Percentiles rank a stretch among this genome's conserved stretches.
Evolutionary conservation across 2,329 filamentous ascomycete species (phyloP).

Genomic region (Spiromastix sp.): DNA sequence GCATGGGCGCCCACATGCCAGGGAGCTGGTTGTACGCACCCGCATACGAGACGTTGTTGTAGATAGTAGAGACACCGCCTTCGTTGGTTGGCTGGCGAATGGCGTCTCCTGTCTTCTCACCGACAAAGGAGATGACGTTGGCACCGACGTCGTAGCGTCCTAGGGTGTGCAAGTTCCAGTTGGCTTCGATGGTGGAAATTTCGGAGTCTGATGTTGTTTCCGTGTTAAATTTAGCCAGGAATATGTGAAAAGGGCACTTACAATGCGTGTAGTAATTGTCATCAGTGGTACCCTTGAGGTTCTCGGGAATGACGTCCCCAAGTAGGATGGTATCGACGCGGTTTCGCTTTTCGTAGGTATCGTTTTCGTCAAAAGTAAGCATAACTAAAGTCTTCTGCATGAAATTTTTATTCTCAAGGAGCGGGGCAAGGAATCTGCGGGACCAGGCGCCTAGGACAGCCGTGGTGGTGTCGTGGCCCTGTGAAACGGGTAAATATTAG

Average conservation of each 20-base stretch:
- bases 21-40: slow-evolving; percentile 21
- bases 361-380: slow-evolving; percentile 71
- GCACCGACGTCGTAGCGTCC: slow-evolving; percentile 63
- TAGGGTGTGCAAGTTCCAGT: slow-evolving; percentile 60
- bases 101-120: slow-evolving; percentile 48
- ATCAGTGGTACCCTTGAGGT: slow-evolving; percentile 60
- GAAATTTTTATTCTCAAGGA: slow-evolving; percentile 60
- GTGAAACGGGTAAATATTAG: too few relatives aligned
- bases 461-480: background rate
- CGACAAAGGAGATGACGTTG: slow-evolving; percentile 56
- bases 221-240: background rate
- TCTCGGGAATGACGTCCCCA: slow-evolving; percentile 58
- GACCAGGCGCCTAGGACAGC: slow-evolving; percentile 60
- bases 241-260: background rate
- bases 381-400: slow-evolving; percentile 66
- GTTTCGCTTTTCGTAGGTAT: slow-evolving; percentile 58
- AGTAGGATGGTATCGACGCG: slow-evolving; percentile 60
- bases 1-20: background rate
- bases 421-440: slow-evolving; percentile 56
- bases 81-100: slow-evolving; percentile 23
- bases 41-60: slow-evolving; percentile 46
- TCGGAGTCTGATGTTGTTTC: slow-evolving; percentile 38
- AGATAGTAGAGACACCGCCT: slow-evolving; percentile 30
- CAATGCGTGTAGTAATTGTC: slow-evolving; percentile 60
- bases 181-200: slow-evolving; percentile 56